Evolutionary conservation across 805 yeast genomes (phyloP).

Genomic region (Wickerhamiella alocasiicola): DNA sequence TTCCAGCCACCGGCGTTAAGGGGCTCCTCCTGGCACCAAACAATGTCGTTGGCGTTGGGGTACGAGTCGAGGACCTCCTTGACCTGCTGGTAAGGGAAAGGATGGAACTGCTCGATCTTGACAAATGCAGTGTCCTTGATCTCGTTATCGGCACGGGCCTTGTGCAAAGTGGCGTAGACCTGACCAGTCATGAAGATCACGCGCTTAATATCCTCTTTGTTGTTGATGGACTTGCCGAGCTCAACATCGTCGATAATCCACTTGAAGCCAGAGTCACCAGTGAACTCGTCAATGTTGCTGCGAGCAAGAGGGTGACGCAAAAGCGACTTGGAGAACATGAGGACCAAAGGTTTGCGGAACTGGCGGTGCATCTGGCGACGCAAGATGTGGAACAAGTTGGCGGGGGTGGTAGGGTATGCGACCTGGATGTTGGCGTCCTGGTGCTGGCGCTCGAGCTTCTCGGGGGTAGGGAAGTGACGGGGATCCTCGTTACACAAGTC

Average conservation of each 20-base stretch:
- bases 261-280: slow-evolving; percentile 83
- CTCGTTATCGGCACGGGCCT: slow-evolving; percentile 67
- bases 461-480: slow-evolving; percentile 80
- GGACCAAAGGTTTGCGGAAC: slow-evolving; percentile 71
- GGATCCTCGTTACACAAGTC: slow-evolving; percentile 94
- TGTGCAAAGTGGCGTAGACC: slow-evolving; percentile 83
- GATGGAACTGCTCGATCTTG: slow-evolving; percentile 89
- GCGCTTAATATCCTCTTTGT: slow-evolving; percentile 77
- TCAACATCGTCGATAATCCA: slow-evolving; percentile 93
- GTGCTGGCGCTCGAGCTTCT: slow-evolving; percentile 89
- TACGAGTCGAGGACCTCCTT: slow-evolving; percentile 70
- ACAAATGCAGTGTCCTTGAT: slow-evolving; percentile 79
- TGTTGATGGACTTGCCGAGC: slow-evolving; percentile 61
- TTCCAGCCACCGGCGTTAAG: slow-evolving; percentile 90
- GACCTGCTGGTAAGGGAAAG: slow-evolving; percentile 95
- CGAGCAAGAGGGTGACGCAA: slow-evolving; percentile 97
- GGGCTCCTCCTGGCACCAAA: slow-evolving; percentile 98
- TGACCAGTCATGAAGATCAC: slow-evolving; percentile 81
- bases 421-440: slow-evolving; percentile 98
- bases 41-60: slow-evolving; percentile 75
- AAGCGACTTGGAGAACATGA: slow-evolving; percentile 85
- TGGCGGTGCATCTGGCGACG: slow-evolving; percentile 99
- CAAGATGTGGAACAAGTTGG: slow-evolving; percentile 87
- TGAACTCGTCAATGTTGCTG: slow-evolving; percentile 70
- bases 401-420: slow-evolving; percentile 96